Percentiles rank a stretch among this genome's conserved stretches.
Conservation (phyloP, 2,329 filamentous ascomycete species). For the Emmonsia crescens region DNA sequence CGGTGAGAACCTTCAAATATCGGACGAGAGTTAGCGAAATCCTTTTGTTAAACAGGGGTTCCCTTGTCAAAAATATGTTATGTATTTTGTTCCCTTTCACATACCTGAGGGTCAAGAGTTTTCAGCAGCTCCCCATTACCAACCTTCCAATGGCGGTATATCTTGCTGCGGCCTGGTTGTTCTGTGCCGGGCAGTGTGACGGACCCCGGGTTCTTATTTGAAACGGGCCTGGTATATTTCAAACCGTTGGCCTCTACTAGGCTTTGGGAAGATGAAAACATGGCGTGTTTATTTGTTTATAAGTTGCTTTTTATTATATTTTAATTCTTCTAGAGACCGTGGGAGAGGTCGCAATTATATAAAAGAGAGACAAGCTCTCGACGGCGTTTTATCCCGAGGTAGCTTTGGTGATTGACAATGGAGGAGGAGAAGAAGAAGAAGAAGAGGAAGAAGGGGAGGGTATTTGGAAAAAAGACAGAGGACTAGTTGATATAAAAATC, state of each 20-base stretch:
- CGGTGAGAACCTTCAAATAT: slow-evolving; percentile 45
- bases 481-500: too few relatives aligned
- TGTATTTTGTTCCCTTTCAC: too few relatives aligned
- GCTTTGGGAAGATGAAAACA: slow-evolving; percentile 10
- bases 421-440: background rate
- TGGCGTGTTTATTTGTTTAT: background rate
- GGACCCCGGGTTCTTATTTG: slow-evolving; percentile 66
- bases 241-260: slow-evolving; percentile 1
- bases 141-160: slow-evolving; percentile 78
- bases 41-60: too few relatives aligned
- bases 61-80: too few relatives aligned
- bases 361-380: too few relatives aligned
- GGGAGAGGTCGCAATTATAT: too few relatives aligned
- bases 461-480: too few relatives aligned
- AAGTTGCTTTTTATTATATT: background rate
- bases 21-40: background rate
- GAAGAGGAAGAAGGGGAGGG: background rate
- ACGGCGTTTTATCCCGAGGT: too few relatives aligned
- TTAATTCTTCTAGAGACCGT: background rate
- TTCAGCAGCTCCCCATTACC: slow-evolving; percentile 56
- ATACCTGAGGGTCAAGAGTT: slow-evolving; percentile 57
- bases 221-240: slow-evolving; percentile 40
- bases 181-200: slow-evolving; percentile 66
- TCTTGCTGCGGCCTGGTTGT: slow-evolving; percentile 56
- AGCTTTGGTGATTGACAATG: too few relatives aligned